phyloP scores from a whole-genome alignment of 176 grass and related monocot species.

The Aegilops tauschii region DNA sequence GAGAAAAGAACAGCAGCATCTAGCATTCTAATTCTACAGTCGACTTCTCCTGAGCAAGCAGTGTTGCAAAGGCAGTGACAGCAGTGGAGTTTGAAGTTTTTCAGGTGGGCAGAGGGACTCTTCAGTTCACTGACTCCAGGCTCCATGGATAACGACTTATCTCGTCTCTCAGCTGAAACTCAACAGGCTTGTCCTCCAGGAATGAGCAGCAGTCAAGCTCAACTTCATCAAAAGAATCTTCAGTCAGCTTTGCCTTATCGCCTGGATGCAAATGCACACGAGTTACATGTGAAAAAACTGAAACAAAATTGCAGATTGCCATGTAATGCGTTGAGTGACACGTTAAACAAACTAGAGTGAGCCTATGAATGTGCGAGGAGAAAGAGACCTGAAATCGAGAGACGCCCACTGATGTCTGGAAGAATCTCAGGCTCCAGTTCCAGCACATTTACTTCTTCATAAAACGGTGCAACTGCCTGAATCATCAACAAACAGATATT shows the following conservation, averaged over 20 bases:
- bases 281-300: not conserved
- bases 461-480: constrained; percentile 35
- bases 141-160: not conserved
- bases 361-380: not conserved
- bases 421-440: constrained; percentile 52
- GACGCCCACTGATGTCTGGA: not conserved
- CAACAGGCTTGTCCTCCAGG: constrained; percentile 35
- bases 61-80: not conserved
- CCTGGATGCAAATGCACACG: constrained; percentile 18
- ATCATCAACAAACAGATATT: constrained; percentile 9
- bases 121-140: constrained; percentile 22
- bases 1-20: not conserved
- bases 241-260: constrained; percentile 18
- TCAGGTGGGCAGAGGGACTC: not conserved
- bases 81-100: not conserved
- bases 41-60: not conserved
- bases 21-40: not conserved
- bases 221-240: constrained; percentile 1
- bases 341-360: not conserved
- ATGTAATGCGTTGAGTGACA: not conserved
- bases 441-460: constrained; percentile 32
- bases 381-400: constrained; percentile 37
- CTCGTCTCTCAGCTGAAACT: constrained; percentile 46
- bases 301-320: not conserved
- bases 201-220: constrained; percentile 27